Percentiles rank a stretch among this genome's conserved stretches.
Conservation (phyloP, 2,329 filamentous ascomycete species). For the Parascedosporium putredinis region DNA sequence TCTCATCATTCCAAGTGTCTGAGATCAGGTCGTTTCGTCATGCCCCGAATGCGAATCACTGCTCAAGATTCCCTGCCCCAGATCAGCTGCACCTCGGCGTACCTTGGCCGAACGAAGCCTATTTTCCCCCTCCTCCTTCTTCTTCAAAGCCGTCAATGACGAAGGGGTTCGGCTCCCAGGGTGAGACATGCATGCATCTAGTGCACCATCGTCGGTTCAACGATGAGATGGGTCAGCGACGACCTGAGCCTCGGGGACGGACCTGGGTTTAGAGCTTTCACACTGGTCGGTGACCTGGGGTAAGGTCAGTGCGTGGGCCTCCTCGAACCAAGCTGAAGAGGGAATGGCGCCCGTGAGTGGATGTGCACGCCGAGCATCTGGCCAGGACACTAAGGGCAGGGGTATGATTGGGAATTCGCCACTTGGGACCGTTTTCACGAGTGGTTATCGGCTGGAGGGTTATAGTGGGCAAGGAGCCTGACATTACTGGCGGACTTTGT, state of each 20-base stretch:
- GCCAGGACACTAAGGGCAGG: background rate
- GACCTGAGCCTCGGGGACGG: too few species aligned
- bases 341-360: background rate
- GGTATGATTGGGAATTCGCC: background rate
- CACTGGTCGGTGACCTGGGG: too few species aligned
- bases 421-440: too few species aligned
- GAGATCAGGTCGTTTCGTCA: background rate
- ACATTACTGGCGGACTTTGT: too few species aligned
- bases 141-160: background rate
- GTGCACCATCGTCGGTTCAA: background rate
- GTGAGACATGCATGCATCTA: constrained; percentile 5
- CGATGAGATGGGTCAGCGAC: too few species aligned
- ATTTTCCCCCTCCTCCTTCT: too few species aligned
- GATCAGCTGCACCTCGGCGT: background rate
- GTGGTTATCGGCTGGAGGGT: too few species aligned
- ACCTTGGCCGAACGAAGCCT: background rate
- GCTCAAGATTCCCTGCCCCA: background rate
- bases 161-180: background rate
- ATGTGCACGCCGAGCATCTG: too few species aligned
- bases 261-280: too few species aligned
- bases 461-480: too few species aligned
- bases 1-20: background rate
- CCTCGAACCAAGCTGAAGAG: background rate
- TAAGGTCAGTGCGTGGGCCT: background rate
- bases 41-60: constrained; percentile 1